These are phyloP conservation scores for Podaxis pistillaris DNA, from an alignment of 768 basidiomycete genomes.

Conservation along the genomic window DNA sequence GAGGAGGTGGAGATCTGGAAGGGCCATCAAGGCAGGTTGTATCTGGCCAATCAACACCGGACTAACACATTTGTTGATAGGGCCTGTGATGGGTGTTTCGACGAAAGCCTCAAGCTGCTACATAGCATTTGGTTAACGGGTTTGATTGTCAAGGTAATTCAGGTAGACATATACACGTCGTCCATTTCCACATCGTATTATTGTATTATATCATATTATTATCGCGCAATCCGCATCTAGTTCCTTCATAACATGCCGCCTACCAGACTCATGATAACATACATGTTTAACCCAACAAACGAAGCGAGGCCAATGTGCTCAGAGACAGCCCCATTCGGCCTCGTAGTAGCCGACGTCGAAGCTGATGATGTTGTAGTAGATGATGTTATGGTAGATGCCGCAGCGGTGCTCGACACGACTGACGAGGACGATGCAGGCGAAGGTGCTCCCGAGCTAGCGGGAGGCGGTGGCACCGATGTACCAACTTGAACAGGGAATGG, in stretches of 20 bases:
- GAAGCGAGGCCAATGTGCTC: neutral
- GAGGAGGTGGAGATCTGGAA: constrained; percentile 36
- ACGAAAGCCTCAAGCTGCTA: neutral
- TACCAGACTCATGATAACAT: neutral
- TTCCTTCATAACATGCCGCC: neutral
- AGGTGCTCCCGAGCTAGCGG: neutral
- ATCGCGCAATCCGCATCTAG: neutral
- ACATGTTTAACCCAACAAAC: constrained; percentile 1
- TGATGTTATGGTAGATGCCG: neutral
- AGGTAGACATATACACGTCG: neutral
- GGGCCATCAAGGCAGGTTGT: constrained; percentile 35
- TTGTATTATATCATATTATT: neutral
- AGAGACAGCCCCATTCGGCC: neutral
- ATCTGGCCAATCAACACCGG: neutral
- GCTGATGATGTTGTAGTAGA: neutral
- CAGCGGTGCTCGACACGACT: neutral
- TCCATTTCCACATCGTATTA: neutral
- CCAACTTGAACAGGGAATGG: constrained; percentile 6
- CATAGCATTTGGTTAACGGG: neutral
- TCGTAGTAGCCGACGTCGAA: neutral
- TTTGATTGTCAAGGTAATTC: neutral
- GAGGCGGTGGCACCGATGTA: neutral
- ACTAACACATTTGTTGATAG: neutral
- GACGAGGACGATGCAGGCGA: neutral
- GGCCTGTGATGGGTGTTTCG: neutral